Evolutionary conservation across 2,329 filamentous ascomycete species (phyloP), one percentile per base, ranked within the genome.

Genomic region (Hypoxylon sp.): DNA sequence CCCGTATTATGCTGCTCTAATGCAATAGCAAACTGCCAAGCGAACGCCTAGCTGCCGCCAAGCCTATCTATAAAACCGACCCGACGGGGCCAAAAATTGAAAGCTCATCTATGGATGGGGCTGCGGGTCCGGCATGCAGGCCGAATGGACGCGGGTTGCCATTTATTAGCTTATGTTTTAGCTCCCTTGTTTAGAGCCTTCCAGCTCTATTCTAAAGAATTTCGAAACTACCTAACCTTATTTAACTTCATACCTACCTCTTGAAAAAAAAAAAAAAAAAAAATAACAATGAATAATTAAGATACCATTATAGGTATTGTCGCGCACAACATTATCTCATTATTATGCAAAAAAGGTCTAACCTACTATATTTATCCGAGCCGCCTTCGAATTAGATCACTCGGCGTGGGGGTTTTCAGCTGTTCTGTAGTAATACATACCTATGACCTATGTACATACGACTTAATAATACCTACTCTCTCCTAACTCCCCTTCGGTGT

Each of bases 111-210:
- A 22, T 22, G 19, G 19, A 39, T 60, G 67, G 67, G 60, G 53
- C 24, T 42, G 37, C 50, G 57, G 64, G 61, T 70, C 67, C 67
- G 64, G 68, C 68, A 67, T 63, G 68, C 64, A 64, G 48, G 48
- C 68, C 64, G 64, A 53, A 67, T 68, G 53, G 64, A 52, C 58
- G 31, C 31, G 50, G 48, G 59, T 61, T 17, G 37, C 59, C 39
- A 60, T 58, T 39, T 60, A 65, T 39, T 60, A 65, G 63, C 44
- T 66, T 51, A n/a, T 29, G 37, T 39, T 52, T 52, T 57, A 63
- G 58, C 54, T 58, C 22, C 52, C 44, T 50, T 50, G 37, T 46
- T 31, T 55, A 5, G 24, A 59, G 53, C 17, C 55, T 63, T 53
- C 54, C 42, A 68, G 22, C 22, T 55, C 17, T 17, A 22, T 69